Conservation (phyloP, 1,284 basidiomycete species). For the Austropuccinia psidii region DNA sequence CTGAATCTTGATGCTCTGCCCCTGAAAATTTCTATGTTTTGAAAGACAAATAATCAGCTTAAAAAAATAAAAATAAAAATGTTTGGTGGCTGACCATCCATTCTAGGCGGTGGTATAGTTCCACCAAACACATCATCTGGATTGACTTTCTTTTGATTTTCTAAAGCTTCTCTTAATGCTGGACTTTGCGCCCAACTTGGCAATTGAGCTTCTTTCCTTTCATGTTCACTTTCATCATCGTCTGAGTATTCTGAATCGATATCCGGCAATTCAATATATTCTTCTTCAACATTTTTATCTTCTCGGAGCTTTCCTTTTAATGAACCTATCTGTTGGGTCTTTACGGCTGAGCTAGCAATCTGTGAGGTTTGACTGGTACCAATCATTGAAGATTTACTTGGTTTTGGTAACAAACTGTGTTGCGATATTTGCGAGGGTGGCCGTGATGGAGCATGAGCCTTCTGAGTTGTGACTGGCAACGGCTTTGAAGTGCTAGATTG, state of each 20-base stretch:
- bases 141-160: slow-evolving; percentile 71
- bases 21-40: slow-evolving; percentile 48
- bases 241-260: slow-evolving; percentile 93
- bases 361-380: neutral
- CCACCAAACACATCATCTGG: slow-evolving; percentile 82
- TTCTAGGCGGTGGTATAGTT: slow-evolving; percentile 67
- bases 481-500: neutral
- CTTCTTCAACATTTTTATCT: slow-evolving; percentile 53
- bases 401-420: neutral
- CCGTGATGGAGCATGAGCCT: slow-evolving; percentile 5
- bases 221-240: slow-evolving; percentile 76
- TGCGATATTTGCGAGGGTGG: slow-evolving; percentile 3
- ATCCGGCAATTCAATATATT: slow-evolving; percentile 81
- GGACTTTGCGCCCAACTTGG: slow-evolving; percentile 87
- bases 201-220: slow-evolving; percentile 59
- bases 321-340: neutral
- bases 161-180: slow-evolving; percentile 65
- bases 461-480: neutral
- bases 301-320: slow-evolving; percentile 7
- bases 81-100: slow-evolving; percentile 56
- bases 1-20: slow-evolving; percentile 55
- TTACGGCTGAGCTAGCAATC: neutral
- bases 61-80: no score
- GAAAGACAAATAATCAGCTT: slow-evolving; percentile 57
- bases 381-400: no score